phyloP scores from a whole-genome alignment of 2,329 filamentous ascomycete genomes.

The Penicillium sp. region DNA sequence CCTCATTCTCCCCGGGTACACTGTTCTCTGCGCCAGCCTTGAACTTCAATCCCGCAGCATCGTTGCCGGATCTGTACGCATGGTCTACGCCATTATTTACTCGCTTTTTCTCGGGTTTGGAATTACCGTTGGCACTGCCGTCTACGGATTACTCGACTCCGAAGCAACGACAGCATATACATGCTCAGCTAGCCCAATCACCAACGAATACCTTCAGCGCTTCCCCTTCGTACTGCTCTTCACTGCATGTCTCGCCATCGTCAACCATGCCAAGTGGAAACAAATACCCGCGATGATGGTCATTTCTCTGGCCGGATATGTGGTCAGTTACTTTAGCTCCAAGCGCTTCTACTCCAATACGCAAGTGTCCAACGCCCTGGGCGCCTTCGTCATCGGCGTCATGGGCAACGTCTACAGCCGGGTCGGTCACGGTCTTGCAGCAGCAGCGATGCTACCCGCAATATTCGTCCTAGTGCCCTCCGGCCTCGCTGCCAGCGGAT shows the following conservation, averaged over 20 bases:
- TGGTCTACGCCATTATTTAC: slow-evolving; percentile 76
- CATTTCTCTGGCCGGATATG: slow-evolving; percentile 74
- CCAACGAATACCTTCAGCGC: slow-evolving; percentile 51
- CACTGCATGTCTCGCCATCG: slow-evolving; percentile 72
- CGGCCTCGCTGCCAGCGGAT: slow-evolving; percentile 61
- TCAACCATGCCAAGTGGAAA: slow-evolving; percentile 80
- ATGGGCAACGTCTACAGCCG: slow-evolving; percentile 79
- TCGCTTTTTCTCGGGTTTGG: slow-evolving; percentile 73
- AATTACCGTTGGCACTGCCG: slow-evolving; percentile 67
- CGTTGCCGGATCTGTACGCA: slow-evolving; percentile 71
- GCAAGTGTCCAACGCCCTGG: slow-evolving; percentile 76
- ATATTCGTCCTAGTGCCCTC: slow-evolving; percentile 74
- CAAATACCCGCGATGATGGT: slow-evolving; percentile 75
- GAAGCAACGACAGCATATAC: slow-evolving; percentile 55
- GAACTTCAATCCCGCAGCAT: slow-evolving; percentile 72
- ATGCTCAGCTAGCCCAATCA: slow-evolving; percentile 55
- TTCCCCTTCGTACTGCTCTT: slow-evolving; percentile 77
- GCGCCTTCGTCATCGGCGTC: slow-evolving; percentile 75
- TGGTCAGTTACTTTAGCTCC: slow-evolving; percentile 74
- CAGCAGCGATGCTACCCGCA: slow-evolving; percentile 81
- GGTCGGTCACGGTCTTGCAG: slow-evolving; percentile 73
- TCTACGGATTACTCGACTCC: slow-evolving; percentile 65
- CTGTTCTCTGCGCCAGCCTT: slow-evolving; percentile 63
- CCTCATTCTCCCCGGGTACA: slow-evolving; percentile 71
- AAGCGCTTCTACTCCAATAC: slow-evolving; percentile 69